A percentile compares a stretch with the other conserved stretches of the same genome.
Evolutionary conservation across 805 yeast genomes (phyloP).

Genomic region (Saccharomyces kudriavzevii): DNA sequence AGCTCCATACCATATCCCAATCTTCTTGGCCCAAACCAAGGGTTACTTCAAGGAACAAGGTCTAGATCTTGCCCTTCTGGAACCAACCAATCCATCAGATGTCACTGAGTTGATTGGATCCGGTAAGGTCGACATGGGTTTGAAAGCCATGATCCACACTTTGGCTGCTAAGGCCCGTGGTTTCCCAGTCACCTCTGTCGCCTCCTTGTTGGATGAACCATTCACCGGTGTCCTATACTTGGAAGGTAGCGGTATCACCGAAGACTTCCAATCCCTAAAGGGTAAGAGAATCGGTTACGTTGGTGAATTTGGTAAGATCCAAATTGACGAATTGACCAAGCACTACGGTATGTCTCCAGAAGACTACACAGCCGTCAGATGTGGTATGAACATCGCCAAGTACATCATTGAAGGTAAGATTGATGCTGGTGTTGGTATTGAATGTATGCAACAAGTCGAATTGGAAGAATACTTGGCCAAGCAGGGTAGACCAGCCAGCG

Average conservation of each 20-base stretch:
- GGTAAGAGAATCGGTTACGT: slow-evolving; percentile 51
- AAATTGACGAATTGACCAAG: slow-evolving; percentile 46
- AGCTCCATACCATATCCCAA: slow-evolving; percentile 48
- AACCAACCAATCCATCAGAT: slow-evolving; percentile 51
- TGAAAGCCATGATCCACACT: slow-evolving; percentile 54
- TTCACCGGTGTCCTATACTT: slow-evolving; percentile 49
- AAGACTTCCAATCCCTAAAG: slow-evolving; percentile 43
- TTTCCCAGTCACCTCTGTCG: slow-evolving; percentile 49
- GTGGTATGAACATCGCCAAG: slow-evolving; percentile 54
- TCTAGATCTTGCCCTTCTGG: slow-evolving; percentile 43
- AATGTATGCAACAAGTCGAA: slow-evolving; percentile 52
- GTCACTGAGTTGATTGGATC: slow-evolving; percentile 50
- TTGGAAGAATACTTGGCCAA: slow-evolving; percentile 41
- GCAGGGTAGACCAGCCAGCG: slow-evolving; percentile 37
- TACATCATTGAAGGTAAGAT: slow-evolving; percentile 47
- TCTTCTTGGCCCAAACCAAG: slow-evolving; percentile 41
- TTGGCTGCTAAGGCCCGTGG: slow-evolving; percentile 54
- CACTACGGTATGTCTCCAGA: slow-evolving; percentile 49
- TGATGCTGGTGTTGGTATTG: slow-evolving; percentile 53
- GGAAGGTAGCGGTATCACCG: slow-evolving; percentile 42
- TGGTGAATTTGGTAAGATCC: slow-evolving; percentile 54
- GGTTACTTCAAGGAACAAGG: slow-evolving; percentile 46
- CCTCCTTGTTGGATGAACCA: slow-evolving; percentile 48
- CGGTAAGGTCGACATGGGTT: slow-evolving; percentile 51
- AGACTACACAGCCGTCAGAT: slow-evolving; percentile 50